Percentiles rank a stretch among this genome's conserved stretches.
These are phyloP conservation scores for Nicotiana obtusifolia DNA, from an alignment of 257 asterid species.

Conservation along the genomic window DNA sequence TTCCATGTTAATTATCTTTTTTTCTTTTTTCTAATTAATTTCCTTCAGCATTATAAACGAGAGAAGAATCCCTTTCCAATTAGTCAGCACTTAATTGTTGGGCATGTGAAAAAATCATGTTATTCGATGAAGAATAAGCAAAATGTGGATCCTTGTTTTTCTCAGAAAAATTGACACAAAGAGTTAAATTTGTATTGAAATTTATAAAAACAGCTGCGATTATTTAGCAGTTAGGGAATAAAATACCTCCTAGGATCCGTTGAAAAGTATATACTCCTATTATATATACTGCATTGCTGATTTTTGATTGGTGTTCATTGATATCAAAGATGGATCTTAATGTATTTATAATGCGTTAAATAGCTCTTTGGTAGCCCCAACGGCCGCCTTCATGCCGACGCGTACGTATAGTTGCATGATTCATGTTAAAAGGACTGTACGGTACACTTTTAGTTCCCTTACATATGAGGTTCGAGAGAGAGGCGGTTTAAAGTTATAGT, in stretches of 20 bases:
- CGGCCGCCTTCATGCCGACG: neutral
- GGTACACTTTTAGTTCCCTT: neutral
- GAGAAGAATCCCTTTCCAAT: neutral
- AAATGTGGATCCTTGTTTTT: neutral
- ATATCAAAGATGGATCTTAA: neutral
- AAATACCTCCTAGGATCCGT: constrained; percentile 5
- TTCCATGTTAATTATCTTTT: neutral
- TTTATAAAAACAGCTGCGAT: neutral
- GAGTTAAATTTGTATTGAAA: neutral
- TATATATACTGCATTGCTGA: neutral
- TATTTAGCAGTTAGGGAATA: neutral
- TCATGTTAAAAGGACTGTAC: neutral
- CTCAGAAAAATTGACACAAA: neutral
- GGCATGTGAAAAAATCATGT: neutral
- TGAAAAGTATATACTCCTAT: neutral
- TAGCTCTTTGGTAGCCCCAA: neutral
- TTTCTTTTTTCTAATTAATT: neutral
- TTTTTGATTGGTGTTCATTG: neutral
- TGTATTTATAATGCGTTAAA: neutral
- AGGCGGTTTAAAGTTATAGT: no score
- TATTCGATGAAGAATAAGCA: neutral
- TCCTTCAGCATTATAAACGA: neutral
- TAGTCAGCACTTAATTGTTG: neutral
- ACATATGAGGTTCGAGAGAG: neutral
- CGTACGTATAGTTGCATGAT: neutral